Percentiles rank a stretch among this genome's conserved stretches.
Evolutionary conservation across 352 stramenopile species (phyloP).

Genomic region (Globisporangium yorkense): DNA sequence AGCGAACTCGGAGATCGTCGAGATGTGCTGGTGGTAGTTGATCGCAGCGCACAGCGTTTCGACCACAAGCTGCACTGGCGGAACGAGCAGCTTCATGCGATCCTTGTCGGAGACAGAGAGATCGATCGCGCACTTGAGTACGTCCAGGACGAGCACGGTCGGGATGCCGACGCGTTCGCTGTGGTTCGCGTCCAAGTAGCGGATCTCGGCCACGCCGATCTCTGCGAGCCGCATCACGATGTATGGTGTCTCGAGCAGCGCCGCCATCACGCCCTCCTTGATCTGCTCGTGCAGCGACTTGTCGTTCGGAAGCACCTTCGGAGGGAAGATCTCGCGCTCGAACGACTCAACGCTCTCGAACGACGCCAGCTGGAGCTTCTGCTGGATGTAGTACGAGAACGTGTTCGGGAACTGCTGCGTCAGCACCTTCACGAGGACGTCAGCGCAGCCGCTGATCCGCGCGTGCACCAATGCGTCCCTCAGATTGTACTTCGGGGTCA

Average conservation of each 20-base stretch:
- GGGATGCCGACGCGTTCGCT: slow-evolving; percentile 38
- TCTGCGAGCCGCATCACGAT: slow-evolving; percentile 44
- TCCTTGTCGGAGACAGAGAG: slow-evolving; percentile 29
- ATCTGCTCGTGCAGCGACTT: slow-evolving; percentile 48
- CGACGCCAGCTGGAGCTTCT: slow-evolving; percentile 57
- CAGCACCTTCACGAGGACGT: slow-evolving; percentile 61
- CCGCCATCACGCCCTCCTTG: slow-evolving; percentile 39
- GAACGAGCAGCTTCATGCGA: slow-evolving; percentile 43
- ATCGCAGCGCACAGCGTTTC: slow-evolving; percentile 60
- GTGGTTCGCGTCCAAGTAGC: slow-evolving; percentile 59
- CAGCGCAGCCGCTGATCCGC: slow-evolving; percentile 54
- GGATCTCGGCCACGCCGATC: slow-evolving; percentile 52
- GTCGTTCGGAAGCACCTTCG: slow-evolving; percentile 42
- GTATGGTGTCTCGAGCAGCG: slow-evolving; percentile 44
- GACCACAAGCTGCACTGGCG: slow-evolving; percentile 40
- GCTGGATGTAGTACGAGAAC: slow-evolving; percentile 69
- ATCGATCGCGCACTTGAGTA: slow-evolving; percentile 53
- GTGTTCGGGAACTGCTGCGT: slow-evolving; percentile 72
- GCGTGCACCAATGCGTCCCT: slow-evolving; percentile 36
- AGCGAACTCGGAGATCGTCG: slow-evolving; percentile 67
- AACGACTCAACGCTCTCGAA: slow-evolving; percentile 71
- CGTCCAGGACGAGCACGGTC: slow-evolving; percentile 42
- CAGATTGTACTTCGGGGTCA: slow-evolving; percentile 35
- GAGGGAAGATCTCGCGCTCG: slow-evolving; percentile 61
- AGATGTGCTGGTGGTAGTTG: slow-evolving; percentile 74